A percentile compares a stretch with the other conserved stretches of the same genome.
These are phyloP conservation scores for Colletotrichum noveboracense DNA, from an alignment of 2,329 filamentous ascomycete species.

Conservation along the genomic window DNA sequence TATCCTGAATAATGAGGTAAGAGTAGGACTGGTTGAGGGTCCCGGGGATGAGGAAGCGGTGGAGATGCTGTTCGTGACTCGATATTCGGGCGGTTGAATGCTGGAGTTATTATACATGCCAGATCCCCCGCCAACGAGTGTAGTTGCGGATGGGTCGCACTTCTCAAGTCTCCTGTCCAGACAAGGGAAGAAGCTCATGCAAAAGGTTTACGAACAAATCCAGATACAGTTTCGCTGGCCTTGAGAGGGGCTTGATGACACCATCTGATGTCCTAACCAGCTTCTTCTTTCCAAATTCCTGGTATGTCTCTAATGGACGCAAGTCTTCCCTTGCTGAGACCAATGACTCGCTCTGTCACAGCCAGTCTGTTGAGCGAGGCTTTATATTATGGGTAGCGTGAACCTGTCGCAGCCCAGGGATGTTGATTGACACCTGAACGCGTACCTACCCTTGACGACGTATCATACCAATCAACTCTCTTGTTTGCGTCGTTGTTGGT, in stretches of 20 bases:
- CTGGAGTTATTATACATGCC: not conserved
- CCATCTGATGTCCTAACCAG: not conserved
- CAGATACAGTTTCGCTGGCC: not conserved
- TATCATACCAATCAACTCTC: not conserved
- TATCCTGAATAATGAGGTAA: not conserved
- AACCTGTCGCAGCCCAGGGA: not conserved
- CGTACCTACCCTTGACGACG: not conserved
- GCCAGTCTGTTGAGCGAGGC: not conserved
- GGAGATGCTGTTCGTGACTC: not conserved
- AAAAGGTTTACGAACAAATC: not conserved
- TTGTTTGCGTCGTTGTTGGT: accelerated
- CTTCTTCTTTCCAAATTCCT: not conserved
- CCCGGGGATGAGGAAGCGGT: not conserved
- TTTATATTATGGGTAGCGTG: not conserved
- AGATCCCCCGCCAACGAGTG: not conserved
- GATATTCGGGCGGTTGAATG: not conserved
- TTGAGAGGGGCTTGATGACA: not conserved
- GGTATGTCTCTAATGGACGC: not conserved
- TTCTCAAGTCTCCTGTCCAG: not conserved
- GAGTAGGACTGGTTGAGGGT: not conserved
- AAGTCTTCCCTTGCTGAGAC: not conserved
- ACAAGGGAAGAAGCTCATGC: not conserved
- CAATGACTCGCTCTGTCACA: not conserved
- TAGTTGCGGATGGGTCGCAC: not conserved
- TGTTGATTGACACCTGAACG: not conserved